Base-by-base conservation (phyloP, 2,329 filamentous ascomycete species). In the Hypoxylon rubiginosum region DNA sequence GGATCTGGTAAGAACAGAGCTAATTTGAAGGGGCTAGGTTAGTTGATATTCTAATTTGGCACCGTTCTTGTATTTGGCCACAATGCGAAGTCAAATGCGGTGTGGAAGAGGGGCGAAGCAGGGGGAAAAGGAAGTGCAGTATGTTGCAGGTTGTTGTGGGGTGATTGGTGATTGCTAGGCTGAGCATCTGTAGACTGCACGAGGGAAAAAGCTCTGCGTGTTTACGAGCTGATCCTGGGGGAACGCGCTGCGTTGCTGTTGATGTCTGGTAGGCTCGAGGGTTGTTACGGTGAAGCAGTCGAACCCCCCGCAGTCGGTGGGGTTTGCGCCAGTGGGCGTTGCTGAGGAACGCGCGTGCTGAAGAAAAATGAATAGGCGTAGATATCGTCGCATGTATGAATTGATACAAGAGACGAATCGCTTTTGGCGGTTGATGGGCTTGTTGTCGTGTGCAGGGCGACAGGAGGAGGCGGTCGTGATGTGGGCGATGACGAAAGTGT, bases 261-360 rank as follows among this genome's bases (percentile, higher is more conserved):
- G 59, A 61, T 56, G 55, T 49, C 61, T n/a, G 45, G 34, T 39
- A 56, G 50, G 46, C 28, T 65, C 48, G 45, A 70, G 56, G 64
- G 61, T 32, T 56, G 63, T 70, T 66, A 70, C 62, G 70, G 72
- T 68, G 70, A 69, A 72, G 60, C 51, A 71, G 57, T 72, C 56
- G 24, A 67, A 73, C 62, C 68, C 74, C 74, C 76, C 75, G 75
- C 75, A 74, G 72, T 72, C 72, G 68, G 76, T 75, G 74, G 76
- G 75, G 75, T 78, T 77, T 78, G 76, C 76, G 76, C 76, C 75
- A 76, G 74, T 72, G 70, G 60, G 70, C 73, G 64, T 69, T 51
- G 62, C 59, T 67, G 64, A 64, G 69, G 69, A 74, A 76, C 71
- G 72, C 71, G 73, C 74, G 64, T 59, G 63, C 32, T 36, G 51